phyloP scores from a whole-genome alignment of 805 yeast genomes.

The Clavispora asparagi region DNA sequence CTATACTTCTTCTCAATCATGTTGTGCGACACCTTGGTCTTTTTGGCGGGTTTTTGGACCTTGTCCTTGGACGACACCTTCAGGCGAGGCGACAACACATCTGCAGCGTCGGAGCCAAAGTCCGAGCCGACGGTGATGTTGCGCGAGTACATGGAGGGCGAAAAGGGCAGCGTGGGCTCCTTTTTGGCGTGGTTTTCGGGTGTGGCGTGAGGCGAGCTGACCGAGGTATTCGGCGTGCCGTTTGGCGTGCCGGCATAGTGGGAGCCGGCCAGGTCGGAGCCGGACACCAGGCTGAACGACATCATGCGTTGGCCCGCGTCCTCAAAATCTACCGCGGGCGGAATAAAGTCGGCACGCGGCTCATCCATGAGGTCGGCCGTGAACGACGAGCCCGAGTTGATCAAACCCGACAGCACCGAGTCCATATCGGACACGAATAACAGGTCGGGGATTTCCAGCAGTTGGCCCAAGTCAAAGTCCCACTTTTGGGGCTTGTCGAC shows the following conservation, averaged over 20 bases:
- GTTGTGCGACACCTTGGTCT: conserved; percentile 65
- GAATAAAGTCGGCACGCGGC: background rate
- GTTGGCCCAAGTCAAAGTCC: conserved; percentile 2
- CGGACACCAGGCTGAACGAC: conserved; percentile 5
- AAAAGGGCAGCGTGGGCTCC: conserved; percentile 1
- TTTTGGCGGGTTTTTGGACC: conserved; percentile 43
- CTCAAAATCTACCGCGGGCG: background rate
- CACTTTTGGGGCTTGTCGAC: conserved; percentile 7
- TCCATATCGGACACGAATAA: background rate
- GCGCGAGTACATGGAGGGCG: background rate
- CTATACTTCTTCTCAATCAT: conserved; percentile 79
- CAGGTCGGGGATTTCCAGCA: conserved; percentile 1
- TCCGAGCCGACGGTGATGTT: background rate
- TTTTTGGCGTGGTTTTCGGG: conserved; percentile 2
- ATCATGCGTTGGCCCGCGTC: background rate
- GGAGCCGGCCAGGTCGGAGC: conserved; percentile 5
- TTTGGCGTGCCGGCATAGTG: conserved; percentile 2
- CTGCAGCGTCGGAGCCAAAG: background rate
- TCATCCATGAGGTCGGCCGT: background rate
- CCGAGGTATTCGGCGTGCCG: conserved; percentile 5
- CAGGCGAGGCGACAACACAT: background rate
- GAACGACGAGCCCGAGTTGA: background rate
- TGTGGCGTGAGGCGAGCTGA: conserved; percentile 4
- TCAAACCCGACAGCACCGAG: background rate
- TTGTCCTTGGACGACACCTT: conserved; percentile 7